A percentile compares a stretch with the other conserved stretches of the same genome.
phyloP scores from a whole-genome alignment of 345 rosid genomes.

The Noccaea bulbosa region DNA sequence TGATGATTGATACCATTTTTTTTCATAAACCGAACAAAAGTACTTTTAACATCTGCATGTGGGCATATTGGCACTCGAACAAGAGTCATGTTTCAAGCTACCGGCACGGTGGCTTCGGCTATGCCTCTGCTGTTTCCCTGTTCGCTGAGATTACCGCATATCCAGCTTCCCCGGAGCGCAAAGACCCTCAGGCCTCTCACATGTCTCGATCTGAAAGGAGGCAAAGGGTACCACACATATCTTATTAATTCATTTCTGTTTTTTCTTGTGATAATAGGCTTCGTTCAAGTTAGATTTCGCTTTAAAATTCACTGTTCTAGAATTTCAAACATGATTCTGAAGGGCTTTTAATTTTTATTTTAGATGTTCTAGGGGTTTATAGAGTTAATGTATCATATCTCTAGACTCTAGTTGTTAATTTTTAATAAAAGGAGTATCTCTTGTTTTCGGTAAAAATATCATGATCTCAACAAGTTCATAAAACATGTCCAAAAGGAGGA shows the following conservation, averaged over 20 bases:
- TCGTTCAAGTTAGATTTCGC: background rate
- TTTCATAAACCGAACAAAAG: background rate
- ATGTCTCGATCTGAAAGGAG: conserved; percentile 52
- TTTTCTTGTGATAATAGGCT: background rate
- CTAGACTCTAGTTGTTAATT: too few relatives aligned
- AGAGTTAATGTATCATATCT: too few relatives aligned
- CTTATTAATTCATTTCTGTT: background rate
- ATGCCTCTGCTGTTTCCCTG: conserved; percentile 21
- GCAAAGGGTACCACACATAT: conserved; percentile 1
- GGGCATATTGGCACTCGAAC: background rate
- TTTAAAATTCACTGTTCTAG: background rate
- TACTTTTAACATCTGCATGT: background rate
- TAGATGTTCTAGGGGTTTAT: too few relatives aligned
- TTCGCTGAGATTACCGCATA: conserved; percentile 31
- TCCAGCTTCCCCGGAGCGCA: conserved; percentile 29
- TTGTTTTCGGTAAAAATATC: too few relatives aligned
- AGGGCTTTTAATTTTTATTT: background rate
- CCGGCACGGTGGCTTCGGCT: conserved; percentile 23
- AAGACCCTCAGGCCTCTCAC: conserved; percentile 37
- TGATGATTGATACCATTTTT: background rate
- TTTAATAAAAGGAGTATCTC: background rate
- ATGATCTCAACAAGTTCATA: too few relatives aligned
- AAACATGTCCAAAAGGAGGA: too few relatives aligned
- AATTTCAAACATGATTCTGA: background rate
- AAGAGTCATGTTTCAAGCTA: conserved; percentile 42